A percentile compares a stretch with the other conserved stretches of the same genome.
Evolutionary conservation across 768 basidiomycete species (phyloP).

Genomic region (Botryobasidium botryosum): DNA sequence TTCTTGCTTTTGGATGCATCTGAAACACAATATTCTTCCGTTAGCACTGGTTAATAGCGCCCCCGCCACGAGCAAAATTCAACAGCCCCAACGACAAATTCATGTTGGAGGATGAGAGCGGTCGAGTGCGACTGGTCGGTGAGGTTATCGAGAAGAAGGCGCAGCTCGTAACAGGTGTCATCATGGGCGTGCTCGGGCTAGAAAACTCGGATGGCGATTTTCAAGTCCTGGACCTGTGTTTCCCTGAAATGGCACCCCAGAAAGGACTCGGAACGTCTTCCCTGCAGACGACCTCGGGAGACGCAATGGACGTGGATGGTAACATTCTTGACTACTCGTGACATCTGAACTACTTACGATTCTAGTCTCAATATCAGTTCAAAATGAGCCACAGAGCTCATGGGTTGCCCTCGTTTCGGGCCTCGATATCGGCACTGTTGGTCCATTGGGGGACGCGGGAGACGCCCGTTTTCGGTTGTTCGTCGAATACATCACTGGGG

Average conservation of each 20-base stretch:
- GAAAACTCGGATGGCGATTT: conserved; percentile 86
- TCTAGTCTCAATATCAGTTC: neutral
- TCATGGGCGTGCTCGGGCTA: conserved; percentile 76
- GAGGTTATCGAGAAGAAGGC: conserved; percentile 36
- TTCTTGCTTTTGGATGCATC: conserved; percentile 2
- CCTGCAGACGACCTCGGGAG: too few relatives aligned
- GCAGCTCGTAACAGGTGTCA: conserved; percentile 75
- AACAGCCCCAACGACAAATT: conserved; percentile 60
- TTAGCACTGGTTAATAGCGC: conserved; percentile 80
- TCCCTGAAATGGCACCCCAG: conserved; percentile 65
- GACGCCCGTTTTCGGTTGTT: conserved; percentile 66
- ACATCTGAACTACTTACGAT: neutral
- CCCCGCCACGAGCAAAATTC: conserved; percentile 57
- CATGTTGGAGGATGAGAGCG: conserved; percentile 93
- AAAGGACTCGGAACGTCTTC: conserved; percentile 14
- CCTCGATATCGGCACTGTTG: conserved; percentile 49
- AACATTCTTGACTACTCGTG: conserved; percentile 16
- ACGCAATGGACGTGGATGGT: conserved; percentile 60
- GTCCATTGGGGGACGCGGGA: conserved; percentile 28
- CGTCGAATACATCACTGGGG: conserved; percentile 78
- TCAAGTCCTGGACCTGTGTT: conserved; percentile 81
- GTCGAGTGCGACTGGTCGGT: conserved; percentile 78
- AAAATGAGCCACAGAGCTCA: conserved; percentile 35
- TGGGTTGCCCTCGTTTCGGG: conserved; percentile 85
- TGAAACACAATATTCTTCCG: conserved; percentile 1